Conservation (phyloP, 192 early-diverging fungal species). For the Coemansia javaensis region DNA sequence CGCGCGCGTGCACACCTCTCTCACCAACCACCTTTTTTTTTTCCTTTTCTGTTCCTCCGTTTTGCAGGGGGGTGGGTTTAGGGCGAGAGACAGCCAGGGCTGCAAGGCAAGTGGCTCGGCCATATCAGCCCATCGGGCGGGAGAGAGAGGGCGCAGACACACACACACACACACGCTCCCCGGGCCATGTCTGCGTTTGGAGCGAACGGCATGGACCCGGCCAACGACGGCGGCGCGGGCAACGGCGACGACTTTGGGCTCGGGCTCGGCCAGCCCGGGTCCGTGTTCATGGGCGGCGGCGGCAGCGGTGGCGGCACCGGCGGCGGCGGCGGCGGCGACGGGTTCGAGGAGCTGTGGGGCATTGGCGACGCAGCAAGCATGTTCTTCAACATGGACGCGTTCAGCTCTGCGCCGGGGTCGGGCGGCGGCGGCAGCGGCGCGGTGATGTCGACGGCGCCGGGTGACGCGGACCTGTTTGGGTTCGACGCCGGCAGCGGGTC, state of each 20-base stretch:
- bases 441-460: background rate
- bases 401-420: constrained; percentile 27
- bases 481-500: constrained; percentile 31
- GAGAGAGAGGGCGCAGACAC: no score
- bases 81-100: no score
- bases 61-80: no score
- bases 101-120: no score
- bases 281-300: constrained; percentile 9
- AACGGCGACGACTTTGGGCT: constrained; percentile 16
- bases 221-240: background rate
- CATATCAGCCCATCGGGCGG: no score
- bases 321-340: constrained; percentile 4
- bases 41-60: no score
- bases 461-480: constrained; percentile 21
- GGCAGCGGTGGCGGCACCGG: constrained; percentile 5
- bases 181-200: constrained; percentile 5
- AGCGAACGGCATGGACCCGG: constrained; percentile 4
- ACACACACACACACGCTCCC: no score
- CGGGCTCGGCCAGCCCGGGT: constrained; percentile 9
- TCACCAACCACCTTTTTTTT: no score
- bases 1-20: no score
- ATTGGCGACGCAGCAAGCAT: constrained; percentile 31
- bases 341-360: constrained; percentile 35
- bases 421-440: constrained; percentile 4
- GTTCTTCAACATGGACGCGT: constrained; percentile 50